Conservation (phyloP, 768 basidiomycete species). For the Filobasidium floriforme region DNA sequence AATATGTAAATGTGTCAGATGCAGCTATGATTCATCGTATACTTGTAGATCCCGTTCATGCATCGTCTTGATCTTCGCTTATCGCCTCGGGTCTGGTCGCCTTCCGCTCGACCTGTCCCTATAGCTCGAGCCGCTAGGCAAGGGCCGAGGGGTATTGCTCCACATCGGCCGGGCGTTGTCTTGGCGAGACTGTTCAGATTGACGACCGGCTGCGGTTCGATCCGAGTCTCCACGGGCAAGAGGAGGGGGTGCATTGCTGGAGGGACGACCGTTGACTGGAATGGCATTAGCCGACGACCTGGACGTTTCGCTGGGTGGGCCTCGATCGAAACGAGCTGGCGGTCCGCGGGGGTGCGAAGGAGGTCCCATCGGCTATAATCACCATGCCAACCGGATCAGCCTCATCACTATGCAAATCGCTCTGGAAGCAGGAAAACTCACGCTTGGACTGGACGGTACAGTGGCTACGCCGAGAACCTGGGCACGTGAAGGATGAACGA, state of each 20-base stretch:
- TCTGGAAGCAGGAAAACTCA: neutral
- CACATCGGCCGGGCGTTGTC: too few species aligned
- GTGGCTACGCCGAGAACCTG: neutral
- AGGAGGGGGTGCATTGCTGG: too few species aligned
- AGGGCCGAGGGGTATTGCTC: too few species aligned
- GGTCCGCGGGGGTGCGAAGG: neutral
- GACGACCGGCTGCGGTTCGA: neutral
- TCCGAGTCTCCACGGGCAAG: neutral
- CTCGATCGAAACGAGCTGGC: neutral
- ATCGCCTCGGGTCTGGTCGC: too few species aligned
- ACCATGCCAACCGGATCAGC: neutral
- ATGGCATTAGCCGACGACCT: neutral
- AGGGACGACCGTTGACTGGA: neutral
- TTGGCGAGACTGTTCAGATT: neutral
- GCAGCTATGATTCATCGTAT: too few species aligned
- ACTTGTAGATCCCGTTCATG: too few species aligned
- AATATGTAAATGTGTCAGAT: too few species aligned
- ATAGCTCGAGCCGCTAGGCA: too few species aligned
- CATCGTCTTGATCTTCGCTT: too few species aligned
- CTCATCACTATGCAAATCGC: neutral
- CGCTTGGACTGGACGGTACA: neutral
- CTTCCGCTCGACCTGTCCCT: too few species aligned
- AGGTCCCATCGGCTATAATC: neutral
- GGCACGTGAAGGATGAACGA: conserved; percentile 2
- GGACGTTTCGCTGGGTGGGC: neutral